Evolutionary conservation across 306 rosid species (phyloP), one percentile per base, ranked within the genome.

Genomic region (Biancaea sappan): DNA sequence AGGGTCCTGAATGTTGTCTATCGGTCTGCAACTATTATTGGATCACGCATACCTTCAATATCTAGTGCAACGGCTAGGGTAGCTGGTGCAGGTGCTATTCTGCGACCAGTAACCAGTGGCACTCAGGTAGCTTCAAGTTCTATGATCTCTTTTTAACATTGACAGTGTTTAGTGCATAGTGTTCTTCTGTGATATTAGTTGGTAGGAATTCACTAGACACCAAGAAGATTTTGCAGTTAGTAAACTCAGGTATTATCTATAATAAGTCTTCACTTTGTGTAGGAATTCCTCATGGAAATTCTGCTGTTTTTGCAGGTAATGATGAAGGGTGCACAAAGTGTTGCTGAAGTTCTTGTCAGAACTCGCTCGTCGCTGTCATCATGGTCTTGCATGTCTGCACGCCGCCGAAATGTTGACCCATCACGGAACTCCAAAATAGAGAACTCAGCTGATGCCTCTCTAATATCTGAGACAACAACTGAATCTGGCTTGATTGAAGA

Each of bases 301-400:
- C 22, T 57, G 78, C 61, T 78, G 40, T 54, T 19, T 47, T 66
- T 73, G 40, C 67, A 86, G 94, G 89, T 81, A 75, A 91, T 81
- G 41, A 87, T 89, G 88, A 84, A 84, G 83, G 79, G 91, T 54
- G 94, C 92, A 9, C 87, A 88, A 65, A 85, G 84, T 79, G 92
- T 85, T 72, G 92, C 90, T 66, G 71, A 84, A 71, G 90, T 88
- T 32, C 89, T 89, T 56, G 89, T 89, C n/a, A 76, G 89, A 79
- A 89, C 89, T 6, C 91, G 83, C 74, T 78, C 91, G 26, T 86
- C 91, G 14, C 57, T 89, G 31, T 70, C 91, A 46, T 80, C 91
- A 0, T 89, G 94, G 94, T 89, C 91, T 26, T 89, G 94, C 86
- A 89, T 89, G 80, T 86, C 88, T 32, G 89, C 88, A 26, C 86